Base-by-base conservation (phyloP, 83 land plant species). In the Diphasiastrum complanatum region DNA sequence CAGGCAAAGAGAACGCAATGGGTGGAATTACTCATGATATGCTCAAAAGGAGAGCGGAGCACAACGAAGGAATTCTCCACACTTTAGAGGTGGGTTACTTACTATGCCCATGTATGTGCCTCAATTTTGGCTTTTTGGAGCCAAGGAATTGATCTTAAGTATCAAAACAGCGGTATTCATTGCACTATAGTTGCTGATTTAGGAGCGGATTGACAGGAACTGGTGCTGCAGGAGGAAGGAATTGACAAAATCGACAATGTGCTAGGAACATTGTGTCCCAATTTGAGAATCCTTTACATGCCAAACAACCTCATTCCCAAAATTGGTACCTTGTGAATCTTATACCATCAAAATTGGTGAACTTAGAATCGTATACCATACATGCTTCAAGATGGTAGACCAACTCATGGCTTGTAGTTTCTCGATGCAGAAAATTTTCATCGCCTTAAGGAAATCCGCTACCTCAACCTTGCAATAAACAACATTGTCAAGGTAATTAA, bases 211-310 rank as follows among this genome's bases (percentile, higher is more conserved):
- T 41, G 16, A 26, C 57, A 75, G 78, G 78, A 75, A 49, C 64
- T 75, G 37, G 78, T 75, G 2, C 33, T 75, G 37, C 78, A 75
- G 51, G 78, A 75, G 50, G 78, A 75, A 64, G 62, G 68, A 14
- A 55, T 75, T 5, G 68, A 61, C 10, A 65, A 49, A 30, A 75
- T 75, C 28, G 63, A 75, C 27, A 40, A 43, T 24, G 60, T 46
- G 2, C 56, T 75, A 1, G 78, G 78, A 23, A 12, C 18, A 23
- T 57, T 75, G 22, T 75, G 78, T 56, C 78, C 67, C 0, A 55
- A 63, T 30, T 40, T 75, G 33, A 60, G 52, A 34, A 61, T 63
- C 33, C 54, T 75, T n/a, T 75, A 75, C 26, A 68, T 75, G 67
- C 78, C 78, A 10, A 75, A 75, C 57, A 75, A 75, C 38, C 74